Conservation (phyloP, 208 protist species). For the Leishmania arabica region DNA sequence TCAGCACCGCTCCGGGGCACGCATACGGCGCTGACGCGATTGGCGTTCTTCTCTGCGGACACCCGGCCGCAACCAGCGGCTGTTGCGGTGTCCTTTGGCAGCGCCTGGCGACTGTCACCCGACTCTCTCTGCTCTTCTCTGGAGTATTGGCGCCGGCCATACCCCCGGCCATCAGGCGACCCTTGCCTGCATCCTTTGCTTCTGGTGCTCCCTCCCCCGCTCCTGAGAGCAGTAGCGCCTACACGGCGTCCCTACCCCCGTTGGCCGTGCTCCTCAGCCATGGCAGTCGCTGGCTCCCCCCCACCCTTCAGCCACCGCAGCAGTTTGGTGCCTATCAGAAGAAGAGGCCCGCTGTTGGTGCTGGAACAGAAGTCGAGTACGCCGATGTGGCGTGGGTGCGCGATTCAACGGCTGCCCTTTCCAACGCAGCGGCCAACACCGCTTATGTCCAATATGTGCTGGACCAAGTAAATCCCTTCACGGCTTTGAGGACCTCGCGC, state of each 20-base stretch:
- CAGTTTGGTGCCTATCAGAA: conserved; percentile 37
- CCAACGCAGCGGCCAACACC: not conserved
- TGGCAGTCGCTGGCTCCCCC: conserved; percentile 66
- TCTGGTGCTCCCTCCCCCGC: not conserved
- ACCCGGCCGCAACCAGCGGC: not conserved
- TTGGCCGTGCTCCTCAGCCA: conserved; percentile 19
- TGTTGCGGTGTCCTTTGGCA: conserved; percentile 11
- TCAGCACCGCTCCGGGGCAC: conserved; percentile 11
- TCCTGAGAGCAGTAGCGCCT: not conserved
- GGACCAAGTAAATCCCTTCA: conserved; percentile 10
- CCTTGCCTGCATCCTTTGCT: not conserved
- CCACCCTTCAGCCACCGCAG: conserved; percentile 67
- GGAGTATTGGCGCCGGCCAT: conserved; percentile 24
- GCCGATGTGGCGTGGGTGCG: conserved; percentile 23
- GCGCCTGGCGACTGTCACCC: conserved; percentile 8
- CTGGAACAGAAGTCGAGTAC: conserved; percentile 3
- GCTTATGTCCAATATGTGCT: conserved; percentile 31
- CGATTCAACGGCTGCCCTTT: not conserved
- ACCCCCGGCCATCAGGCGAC: conserved; percentile 2
- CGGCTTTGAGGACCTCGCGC: conserved; percentile 10
- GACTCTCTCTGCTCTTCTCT: conserved; percentile 19
- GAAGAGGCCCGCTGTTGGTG: not conserved
- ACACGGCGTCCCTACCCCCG: conserved; percentile 19
- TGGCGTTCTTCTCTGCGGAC: conserved; percentile 2
- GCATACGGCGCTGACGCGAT: conserved; percentile 19